Base-by-base conservation (phyloP, 352 stramenopile species). In the Globisporangium nunn region DNA sequence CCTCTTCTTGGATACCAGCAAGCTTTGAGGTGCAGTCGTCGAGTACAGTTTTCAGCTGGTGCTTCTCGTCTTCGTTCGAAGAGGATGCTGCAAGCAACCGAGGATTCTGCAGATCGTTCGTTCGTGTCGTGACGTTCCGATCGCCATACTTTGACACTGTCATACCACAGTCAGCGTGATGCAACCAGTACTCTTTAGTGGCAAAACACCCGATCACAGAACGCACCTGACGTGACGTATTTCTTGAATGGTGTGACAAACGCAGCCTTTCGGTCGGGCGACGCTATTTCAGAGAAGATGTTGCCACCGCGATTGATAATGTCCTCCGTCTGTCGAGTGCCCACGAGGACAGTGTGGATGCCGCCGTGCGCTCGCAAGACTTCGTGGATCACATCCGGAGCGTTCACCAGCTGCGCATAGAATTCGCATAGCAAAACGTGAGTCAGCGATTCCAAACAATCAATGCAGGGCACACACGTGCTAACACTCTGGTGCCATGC, bases 161-260 rank as follows among this genome's bases (percentile, higher is more conserved):
- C n/a, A 5, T 17, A 23, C 40, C 40, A 7, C 18, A 46, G 3
- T 1, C 40, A 46, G 0, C 15, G 12, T 12, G 11, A 17, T 17
- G 37, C 40, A 46, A 6, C 10, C 40, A 46, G 18, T 14, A 6
- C n/a, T 49, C 44, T 18, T 15, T 29, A n/a, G n/a, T 23, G 43
- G 15, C 17, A 30, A 23, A 7, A n/a, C 43, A 49, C 3, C 6
- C 44, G 7, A 11, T 31, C 15, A 3, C 29, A 6, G 17, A 4
- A 66, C 70, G 28, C 61, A 86, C 79, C 77, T 55, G 81, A 86
- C 4, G 81, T 87, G 15, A 93, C 78, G 44, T 95, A 95, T 74
- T 91, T 92, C 58, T 95, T 93, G 61, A 64, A 87, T 4, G 85
- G 85, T 10, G 83, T 95, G 23, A 93, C 74, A 18, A 95, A 88